Conservation (phyloP, 352 stramenopile species). For the Globisporangium acanthophoron region DNA sequence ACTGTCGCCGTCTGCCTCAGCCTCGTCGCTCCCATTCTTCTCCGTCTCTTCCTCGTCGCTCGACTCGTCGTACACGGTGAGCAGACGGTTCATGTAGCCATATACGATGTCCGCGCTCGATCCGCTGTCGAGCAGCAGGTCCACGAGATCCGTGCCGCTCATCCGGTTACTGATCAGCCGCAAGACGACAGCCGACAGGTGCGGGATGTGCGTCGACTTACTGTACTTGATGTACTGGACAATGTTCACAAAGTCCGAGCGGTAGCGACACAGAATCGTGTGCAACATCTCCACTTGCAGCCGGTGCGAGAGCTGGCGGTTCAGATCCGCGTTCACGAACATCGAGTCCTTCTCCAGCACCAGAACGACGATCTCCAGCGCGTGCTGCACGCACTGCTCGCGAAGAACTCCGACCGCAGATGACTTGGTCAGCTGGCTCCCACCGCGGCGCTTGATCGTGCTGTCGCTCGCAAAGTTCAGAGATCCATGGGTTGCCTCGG, state of each 20-base stretch:
- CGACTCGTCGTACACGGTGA: conserved; percentile 58
- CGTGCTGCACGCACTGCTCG: conserved; percentile 68
- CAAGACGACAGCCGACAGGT: conserved; percentile 65
- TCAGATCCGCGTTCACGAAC: conserved; percentile 59
- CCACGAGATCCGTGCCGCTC: conserved; percentile 48
- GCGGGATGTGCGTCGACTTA: conserved; percentile 63
- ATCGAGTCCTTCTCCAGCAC: conserved; percentile 63
- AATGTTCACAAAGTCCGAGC: conserved; percentile 71
- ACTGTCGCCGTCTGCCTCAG: conserved; percentile 16
- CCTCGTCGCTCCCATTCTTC: conserved; percentile 5
- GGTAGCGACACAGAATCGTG: conserved; percentile 65
- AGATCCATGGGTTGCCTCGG: conserved; percentile 59
- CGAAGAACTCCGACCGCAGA: conserved; percentile 40
- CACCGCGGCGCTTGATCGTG: conserved; percentile 33
- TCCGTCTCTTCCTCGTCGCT: conserved; percentile 16
- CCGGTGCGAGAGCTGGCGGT: conserved; percentile 48
- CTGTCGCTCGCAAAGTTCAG: conserved; percentile 56
- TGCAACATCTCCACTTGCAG: conserved; percentile 76
- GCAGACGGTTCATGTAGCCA: conserved; percentile 74
- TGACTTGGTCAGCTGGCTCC: conserved; percentile 49
- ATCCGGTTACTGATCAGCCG: conserved; percentile 65
- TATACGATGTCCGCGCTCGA: conserved; percentile 61
- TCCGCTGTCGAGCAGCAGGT: conserved; percentile 64
- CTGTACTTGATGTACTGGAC: conserved; percentile 84
- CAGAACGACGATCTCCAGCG: conserved; percentile 71